Evolutionary conservation across 1,139 yeast genomes (phyloP).

Genomic region (Sugiyamaella castrensis): DNA sequence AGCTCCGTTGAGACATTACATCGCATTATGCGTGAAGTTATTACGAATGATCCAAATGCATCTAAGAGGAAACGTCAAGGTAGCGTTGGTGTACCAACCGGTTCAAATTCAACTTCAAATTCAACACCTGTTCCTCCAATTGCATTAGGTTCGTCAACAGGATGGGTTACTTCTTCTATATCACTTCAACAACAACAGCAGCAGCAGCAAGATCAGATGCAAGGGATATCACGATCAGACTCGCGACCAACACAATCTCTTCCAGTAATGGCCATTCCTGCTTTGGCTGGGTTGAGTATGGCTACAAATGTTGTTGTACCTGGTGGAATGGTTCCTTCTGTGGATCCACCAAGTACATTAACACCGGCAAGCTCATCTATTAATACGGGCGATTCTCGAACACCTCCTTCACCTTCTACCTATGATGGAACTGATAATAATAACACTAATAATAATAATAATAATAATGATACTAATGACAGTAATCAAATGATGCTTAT

Average conservation of each 20-base stretch:
- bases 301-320: background rate
- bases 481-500: no score
- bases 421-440: no score
- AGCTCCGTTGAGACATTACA: conserved; percentile 13
- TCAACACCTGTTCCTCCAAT: background rate
- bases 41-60: conserved; percentile 4
- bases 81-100: background rate
- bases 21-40: conserved; percentile 16
- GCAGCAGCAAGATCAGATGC: background rate
- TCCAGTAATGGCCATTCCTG: conserved; percentile 5
- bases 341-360: no score
- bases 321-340: no score
- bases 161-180: no score
- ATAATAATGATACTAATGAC: no score
- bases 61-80: conserved; percentile 1
- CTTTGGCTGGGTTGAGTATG: conserved; percentile 7
- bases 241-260: background rate
- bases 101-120: background rate
- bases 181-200: background rate
- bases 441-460: no score
- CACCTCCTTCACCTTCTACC: no score
- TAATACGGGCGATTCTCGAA: no score
- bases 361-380: no score
- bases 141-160: no score
- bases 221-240: no score